Base-by-base conservation (phyloP, 257 asterid genomes). In the Gentiana dahurica region DNA sequence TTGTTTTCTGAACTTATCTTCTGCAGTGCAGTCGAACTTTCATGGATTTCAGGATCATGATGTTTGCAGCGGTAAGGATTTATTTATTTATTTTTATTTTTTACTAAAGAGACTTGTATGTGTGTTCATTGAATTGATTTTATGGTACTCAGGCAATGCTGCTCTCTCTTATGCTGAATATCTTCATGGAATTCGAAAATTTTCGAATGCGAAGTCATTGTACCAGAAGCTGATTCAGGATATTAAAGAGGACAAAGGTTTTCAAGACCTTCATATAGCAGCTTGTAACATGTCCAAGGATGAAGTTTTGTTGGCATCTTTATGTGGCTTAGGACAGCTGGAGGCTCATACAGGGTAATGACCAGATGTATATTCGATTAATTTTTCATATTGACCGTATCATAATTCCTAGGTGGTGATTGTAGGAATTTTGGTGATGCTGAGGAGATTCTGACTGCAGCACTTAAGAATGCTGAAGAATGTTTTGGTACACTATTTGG, bases 321-420 rank as follows among this genome's bases (percentile, higher is more conserved):
- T 82, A 37, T 91, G 96, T 83, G 82, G 83, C 58, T 73, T 87
- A 68, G 98, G 98, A 46, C 98, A 91, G 82, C 85, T 91, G 15
- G 98, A 91, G 79, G 84, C 90, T 68, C 95, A 83, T 68, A 53
- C 60, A 71, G 94, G 98, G 96, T 91, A 77, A 48, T 36, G 49
- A 49, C 59, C 51, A 35, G 36, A 48, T 57, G 3, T 59, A 3
- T 50, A 36, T 44, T 51, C 50, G 58, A 10, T 49, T 50, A 10
- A 4, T 15, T 0, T 49, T 38, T 69, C 38, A 51, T 51, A 32
- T 60, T 15, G 47, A 10, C 12, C 45, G 54, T 65, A 15, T 47
- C 15, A 51, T 65, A 24, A 51, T 48, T 64, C 47, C 62, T 54
- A 15, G 51, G 38, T 62, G 53, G 49, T 56, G 46, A 13, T 33